Conservation (phyloP, 2,329 filamentous ascomycete genomes). For the Xylariaceae sp. region DNA sequence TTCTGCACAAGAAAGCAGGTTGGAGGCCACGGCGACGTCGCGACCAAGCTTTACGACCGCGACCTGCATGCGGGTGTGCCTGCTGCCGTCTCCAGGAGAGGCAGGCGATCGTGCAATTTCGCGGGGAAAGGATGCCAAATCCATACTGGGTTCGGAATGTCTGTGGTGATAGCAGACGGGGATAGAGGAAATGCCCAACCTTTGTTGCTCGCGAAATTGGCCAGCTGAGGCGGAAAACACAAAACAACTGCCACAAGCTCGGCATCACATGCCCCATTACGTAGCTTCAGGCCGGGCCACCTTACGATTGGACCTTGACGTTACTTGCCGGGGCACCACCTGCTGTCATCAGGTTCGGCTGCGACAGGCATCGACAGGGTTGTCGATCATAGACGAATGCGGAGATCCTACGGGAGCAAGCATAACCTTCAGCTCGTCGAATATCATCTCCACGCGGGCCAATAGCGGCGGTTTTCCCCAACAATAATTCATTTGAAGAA, state of each 20-base stretch:
- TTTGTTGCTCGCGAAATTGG: slow-evolving; percentile 3
- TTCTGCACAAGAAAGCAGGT: slow-evolving; percentile 7
- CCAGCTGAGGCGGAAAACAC: background rate
- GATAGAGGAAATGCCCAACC: slow-evolving; percentile 6
- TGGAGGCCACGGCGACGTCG: slow-evolving; percentile 3
- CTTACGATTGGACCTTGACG: slow-evolving; percentile 8
- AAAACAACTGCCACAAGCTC: background rate
- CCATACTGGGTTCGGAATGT: slow-evolving; percentile 6
- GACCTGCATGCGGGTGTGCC: slow-evolving; percentile 4
- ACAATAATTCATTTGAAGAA: background rate
- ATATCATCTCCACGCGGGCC: slow-evolving; percentile 3
- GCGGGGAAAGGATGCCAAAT: slow-evolving; percentile 7
- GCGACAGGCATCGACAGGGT: background rate
- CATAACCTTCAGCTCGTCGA: background rate
- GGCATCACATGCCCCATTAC: slow-evolving; percentile 13
- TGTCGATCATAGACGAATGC: background rate
- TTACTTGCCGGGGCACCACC: slow-evolving; percentile 2
- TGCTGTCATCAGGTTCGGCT: no score
- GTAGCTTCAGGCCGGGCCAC: slow-evolving; percentile 2
- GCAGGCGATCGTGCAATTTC: slow-evolving; percentile 11
- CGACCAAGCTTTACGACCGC: slow-evolving; percentile 2
- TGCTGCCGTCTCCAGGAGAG: slow-evolving; percentile 6
- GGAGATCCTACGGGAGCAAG: background rate
- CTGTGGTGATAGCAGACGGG: slow-evolving; percentile 2
- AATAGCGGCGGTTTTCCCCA: slow-evolving; percentile 4